Percentiles rank a stretch among this genome's conserved stretches.
Evolutionary conservation across 2,329 filamentous ascomycete species (phyloP).

Genomic region (Pseudocercospora vitis): DNA sequence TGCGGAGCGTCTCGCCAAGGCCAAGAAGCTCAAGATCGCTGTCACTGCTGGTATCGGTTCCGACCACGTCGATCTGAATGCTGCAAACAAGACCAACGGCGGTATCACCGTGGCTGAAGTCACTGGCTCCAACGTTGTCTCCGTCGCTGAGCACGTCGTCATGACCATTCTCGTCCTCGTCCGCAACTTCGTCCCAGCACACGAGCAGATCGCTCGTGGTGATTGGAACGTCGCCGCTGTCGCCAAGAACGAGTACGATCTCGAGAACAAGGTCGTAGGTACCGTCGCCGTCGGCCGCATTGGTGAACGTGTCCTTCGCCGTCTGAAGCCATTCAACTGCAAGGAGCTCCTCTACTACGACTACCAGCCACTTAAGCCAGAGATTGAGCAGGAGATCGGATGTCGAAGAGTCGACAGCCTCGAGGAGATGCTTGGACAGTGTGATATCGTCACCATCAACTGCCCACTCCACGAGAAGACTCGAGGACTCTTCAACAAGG

Average conservation of each 20-base stretch:
- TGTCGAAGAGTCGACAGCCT: slow-evolving; percentile 83
- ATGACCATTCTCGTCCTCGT: slow-evolving; percentile 97
- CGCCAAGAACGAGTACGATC: slow-evolving; percentile 97
- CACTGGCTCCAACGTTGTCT: slow-evolving; percentile 97
- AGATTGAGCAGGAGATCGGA: slow-evolving; percentile 93
- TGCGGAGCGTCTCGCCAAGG: slow-evolving; percentile 91
- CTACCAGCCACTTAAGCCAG: slow-evolving; percentile 87
- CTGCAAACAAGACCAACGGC: slow-evolving; percentile 97
- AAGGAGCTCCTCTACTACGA: slow-evolving; percentile 99
- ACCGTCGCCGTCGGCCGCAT: slow-evolving; percentile 97
- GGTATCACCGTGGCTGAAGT: slow-evolving; percentile 97
- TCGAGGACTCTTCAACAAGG: slow-evolving; percentile 95
- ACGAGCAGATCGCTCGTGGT: slow-evolving; percentile 85
- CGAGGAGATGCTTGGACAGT: slow-evolving; percentile 91
- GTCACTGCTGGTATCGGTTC: slow-evolving; percentile 97
- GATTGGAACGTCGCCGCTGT: slow-evolving; percentile 95
- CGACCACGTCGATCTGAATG: slow-evolving; percentile 95
- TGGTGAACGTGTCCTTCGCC: slow-evolving; percentile 93
- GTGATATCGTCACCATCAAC: slow-evolving; percentile 98
- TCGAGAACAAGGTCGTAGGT: slow-evolving; percentile 95
- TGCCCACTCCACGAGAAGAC: slow-evolving; percentile 99
- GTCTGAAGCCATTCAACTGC: slow-evolving; percentile 97
- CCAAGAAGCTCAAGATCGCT: slow-evolving; percentile 98
- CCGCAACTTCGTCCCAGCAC: slow-evolving; percentile 97
- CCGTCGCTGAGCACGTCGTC: slow-evolving; percentile 96